Conservation (phyloP, 192 early-diverging fungal genomes). For the Helicostylum pulchrum region DNA sequence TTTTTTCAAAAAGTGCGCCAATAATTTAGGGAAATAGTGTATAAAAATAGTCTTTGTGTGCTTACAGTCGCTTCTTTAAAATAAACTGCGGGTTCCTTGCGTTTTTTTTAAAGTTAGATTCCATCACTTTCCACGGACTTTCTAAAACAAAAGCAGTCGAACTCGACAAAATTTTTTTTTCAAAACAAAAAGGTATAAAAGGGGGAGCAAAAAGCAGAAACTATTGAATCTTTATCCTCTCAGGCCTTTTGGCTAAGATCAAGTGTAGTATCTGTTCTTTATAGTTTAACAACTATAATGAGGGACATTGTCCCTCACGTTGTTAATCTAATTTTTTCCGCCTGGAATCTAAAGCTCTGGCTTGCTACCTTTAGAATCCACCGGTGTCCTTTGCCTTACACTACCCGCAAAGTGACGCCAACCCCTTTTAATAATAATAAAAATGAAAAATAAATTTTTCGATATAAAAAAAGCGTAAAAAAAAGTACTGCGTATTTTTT, state of each 20-base stretch:
- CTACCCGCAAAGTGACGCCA: conserved; percentile 58
- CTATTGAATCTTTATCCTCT: conserved; percentile 57
- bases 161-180: neutral
- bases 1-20: too few species aligned
- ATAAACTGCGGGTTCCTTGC: too few species aligned
- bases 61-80: too few species aligned
- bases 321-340: conserved; percentile 64
- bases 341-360: conserved; percentile 42
- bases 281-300: conserved; percentile 66
- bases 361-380: conserved; percentile 44
- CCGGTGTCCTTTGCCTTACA: conserved; percentile 66
- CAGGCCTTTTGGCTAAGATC: conserved; percentile 85
- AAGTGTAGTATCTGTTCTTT: conserved; percentile 91
- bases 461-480: too few species aligned
- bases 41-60: too few species aligned
- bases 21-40: too few species aligned
- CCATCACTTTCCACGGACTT: too few species aligned
- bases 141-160: too few species aligned
- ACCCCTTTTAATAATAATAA: conserved; percentile 19
- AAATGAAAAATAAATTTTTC: too few species aligned
- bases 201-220: neutral
- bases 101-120: too few species aligned
- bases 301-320: conserved; percentile 39
- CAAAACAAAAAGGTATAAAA: conserved; percentile 36
- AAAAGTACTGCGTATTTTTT: neutral